A percentile compares a stretch with the other conserved stretches of the same genome.
Conservation (phyloP, 148 eudicot species). For the Persicaria tinctoria region DNA sequence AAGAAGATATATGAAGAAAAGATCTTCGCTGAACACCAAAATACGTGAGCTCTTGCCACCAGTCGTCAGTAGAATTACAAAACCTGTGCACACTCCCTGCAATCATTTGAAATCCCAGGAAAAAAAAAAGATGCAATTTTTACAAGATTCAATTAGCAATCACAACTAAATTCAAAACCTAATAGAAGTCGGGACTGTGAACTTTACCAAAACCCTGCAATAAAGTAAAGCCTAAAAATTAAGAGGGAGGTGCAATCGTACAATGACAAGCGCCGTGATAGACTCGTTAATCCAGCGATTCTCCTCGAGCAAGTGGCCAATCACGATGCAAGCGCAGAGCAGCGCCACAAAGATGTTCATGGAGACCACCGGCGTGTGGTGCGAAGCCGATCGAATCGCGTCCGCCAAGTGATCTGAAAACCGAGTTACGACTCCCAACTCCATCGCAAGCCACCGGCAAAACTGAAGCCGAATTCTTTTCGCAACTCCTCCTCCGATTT, state of each 20-base stretch:
- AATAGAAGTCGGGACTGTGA: not conserved
- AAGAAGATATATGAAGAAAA: constrained; percentile 75
- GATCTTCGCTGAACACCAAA: constrained; percentile 72
- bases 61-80: constrained; percentile 45
- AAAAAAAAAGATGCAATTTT: not conserved
- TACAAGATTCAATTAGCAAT: not conserved
- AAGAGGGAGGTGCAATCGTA: not conserved
- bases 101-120: constrained; percentile 8
- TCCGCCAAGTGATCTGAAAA: not conserved
- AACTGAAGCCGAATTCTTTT: not conserved
- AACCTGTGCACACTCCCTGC: constrained; percentile 66
- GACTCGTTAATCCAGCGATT: constrained; percentile 69
- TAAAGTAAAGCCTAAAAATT: not conserved
- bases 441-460: not conserved
- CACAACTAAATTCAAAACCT: not conserved
- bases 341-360: constrained; percentile 62
- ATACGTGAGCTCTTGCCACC: constrained; percentile 61
- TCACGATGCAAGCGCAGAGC: constrained; percentile 56
- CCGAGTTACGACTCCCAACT: not conserved
- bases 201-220: constrained; percentile 1
- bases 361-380: constrained; percentile 49
- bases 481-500: too few relatives aligned
- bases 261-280: constrained; percentile 46
- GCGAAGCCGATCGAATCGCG: constrained; percentile 25
- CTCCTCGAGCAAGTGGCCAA: constrained; percentile 65